Base-by-base conservation (phyloP, 1,284 basidiomycete genomes). In the Microbotryomycetes sp. region DNA sequence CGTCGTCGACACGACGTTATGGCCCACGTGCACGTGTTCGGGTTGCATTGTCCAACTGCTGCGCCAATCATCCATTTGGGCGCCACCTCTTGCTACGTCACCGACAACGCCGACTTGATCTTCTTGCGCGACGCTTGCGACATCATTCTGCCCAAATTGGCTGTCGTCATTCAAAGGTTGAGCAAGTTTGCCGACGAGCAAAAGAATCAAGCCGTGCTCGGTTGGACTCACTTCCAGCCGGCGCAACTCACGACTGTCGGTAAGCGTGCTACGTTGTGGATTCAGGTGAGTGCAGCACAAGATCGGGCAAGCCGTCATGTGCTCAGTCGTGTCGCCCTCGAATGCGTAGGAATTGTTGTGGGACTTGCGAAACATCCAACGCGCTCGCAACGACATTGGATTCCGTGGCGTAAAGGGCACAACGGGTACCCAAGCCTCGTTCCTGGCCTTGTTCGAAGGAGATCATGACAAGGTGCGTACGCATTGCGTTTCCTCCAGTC, bases 321-420 rank as follows among this genome's bases (percentile, higher is more conserved):
- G 18, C 35, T 9, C 35, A 41, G 35, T 18, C 18, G 35, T 11
- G 18, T 18, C 35, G 35, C 35, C 13, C 15, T 51, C 35, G 35
- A 11, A 11, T 41, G 35, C 35, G 52, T n/a, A 89, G 84, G 96
- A 98, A 72, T 81, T 99, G 1, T 80, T 98, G 1, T 97, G 93
- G 94, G 94, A 99, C 76, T 79, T 99, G 68, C 82, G 94, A 27
- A 97, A 97, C 76, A 81, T 99, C 73, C 84, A 87, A 74, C 85
- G 94, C 29, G 92, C 91, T 0, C 81, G 91, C 31, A 86, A 91
- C 69, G 96, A 98, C 76, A 78, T 99, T 60, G 96, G 96, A 4
- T 98, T 99, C 81, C 85, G 96, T 59, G 96, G 96, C 51, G 96
- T 97, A 59, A 99, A 99, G 78, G 96, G 96, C 27, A 98, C 96